These are phyloP conservation scores for Colletotrichum abscissum DNA, from an alignment of 2,329 filamentous ascomycete genomes.

Conservation along the genomic window DNA sequence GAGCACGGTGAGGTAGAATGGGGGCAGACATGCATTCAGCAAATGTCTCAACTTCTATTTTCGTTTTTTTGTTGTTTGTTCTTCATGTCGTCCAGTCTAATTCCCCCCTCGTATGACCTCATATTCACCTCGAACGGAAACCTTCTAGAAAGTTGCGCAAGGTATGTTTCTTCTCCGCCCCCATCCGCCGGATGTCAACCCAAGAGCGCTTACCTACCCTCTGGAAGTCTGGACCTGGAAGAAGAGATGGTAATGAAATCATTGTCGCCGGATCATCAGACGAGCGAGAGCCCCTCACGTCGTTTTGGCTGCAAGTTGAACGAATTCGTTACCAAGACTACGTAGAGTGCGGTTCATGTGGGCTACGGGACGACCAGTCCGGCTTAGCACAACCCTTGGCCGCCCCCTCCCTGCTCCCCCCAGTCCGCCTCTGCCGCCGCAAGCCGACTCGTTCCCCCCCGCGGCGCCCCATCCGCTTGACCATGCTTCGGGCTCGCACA, in stretches of 20 bases:
- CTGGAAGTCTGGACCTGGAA: background rate
- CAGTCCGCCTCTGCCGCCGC: background rate
- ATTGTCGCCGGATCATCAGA: slow-evolving; percentile 11
- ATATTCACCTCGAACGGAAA: background rate
- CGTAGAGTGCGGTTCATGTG: background rate
- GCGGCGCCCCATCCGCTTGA: background rate
- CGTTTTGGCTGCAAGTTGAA: slow-evolving; percentile 3
- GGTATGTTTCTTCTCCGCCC: no score
- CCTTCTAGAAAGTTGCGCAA: background rate
- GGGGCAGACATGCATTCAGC: background rate
- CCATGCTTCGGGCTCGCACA: background rate
- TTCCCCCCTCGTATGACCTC: background rate
- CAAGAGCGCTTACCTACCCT: background rate
- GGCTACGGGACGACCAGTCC: background rate
- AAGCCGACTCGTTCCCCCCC: background rate
- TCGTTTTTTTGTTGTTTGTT: background rate
- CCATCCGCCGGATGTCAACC: background rate
- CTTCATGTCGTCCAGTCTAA: no score
- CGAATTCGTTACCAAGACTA: background rate
- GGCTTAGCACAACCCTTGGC: background rate
- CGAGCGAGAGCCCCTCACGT: slow-evolving; percentile 6
- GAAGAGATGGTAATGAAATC: slow-evolving; percentile 12
- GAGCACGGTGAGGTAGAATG: background rate
- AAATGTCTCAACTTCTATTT: background rate
- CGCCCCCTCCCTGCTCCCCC: no score